Evolutionary conservation across 2,329 filamentous ascomycete species (phyloP).

Genomic region (Scedosporium dehoogii): DNA sequence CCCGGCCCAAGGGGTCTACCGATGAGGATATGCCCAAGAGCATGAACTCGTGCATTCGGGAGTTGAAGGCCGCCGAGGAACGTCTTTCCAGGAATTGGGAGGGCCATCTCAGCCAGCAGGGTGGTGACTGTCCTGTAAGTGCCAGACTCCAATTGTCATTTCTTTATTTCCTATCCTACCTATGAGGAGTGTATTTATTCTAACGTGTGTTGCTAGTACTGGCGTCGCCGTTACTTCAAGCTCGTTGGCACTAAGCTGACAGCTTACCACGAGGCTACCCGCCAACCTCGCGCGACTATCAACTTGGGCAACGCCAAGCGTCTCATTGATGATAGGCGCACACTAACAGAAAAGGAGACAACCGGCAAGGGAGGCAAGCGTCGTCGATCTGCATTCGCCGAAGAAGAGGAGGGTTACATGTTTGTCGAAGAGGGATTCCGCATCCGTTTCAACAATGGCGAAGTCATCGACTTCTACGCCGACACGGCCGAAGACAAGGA

Average conservation of each 20-base stretch:
- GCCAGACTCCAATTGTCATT: constrained; percentile 11
- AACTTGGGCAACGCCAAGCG: constrained; percentile 89
- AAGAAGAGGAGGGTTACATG: constrained; percentile 99
- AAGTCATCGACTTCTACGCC: constrained; percentile 97
- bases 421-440: constrained; percentile 99
- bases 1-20: constrained; percentile 72
- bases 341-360: constrained; percentile 75
- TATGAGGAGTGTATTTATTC: constrained; percentile 10
- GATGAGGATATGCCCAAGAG: constrained; percentile 99
- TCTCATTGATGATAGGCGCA: constrained; percentile 82
- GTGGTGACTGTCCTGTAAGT: constrained; percentile 92
- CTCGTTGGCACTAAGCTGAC: constrained; percentile 84
- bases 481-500: constrained; percentile 83
- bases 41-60: constrained; percentile 92
- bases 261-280: constrained; percentile 89
- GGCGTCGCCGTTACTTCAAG: constrained; percentile 96
- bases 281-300: constrained; percentile 92
- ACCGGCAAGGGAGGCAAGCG: constrained; percentile 67
- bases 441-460: constrained; percentile 95
- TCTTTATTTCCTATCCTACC: not conserved
- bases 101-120: constrained; percentile 88
- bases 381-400: constrained; percentile 88
- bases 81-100: constrained; percentile 71
- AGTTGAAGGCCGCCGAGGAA: constrained; percentile 84
- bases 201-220: constrained; percentile 57